Evolutionary conservation across 164 flowering plant genomes (phyloP), one percentile per base, ranked within the genome.

Genomic region (Tinospora cordifolia): DNA sequence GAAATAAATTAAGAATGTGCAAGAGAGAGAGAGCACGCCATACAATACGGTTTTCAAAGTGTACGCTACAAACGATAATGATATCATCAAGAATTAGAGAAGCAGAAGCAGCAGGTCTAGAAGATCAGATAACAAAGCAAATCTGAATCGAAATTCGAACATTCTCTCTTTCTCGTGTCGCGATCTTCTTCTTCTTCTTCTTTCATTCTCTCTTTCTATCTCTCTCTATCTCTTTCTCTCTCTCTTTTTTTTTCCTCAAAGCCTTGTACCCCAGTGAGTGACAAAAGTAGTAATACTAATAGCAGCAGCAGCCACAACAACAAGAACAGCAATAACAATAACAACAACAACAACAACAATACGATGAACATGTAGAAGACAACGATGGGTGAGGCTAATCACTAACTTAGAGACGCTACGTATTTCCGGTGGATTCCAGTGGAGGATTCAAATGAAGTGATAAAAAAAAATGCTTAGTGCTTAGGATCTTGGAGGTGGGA

Each of bases 401-500:
- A n/a, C n/a, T n/a, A n/a, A n/a, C n/a, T n/a, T n/a, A n/a, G n/a
- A n/a, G n/a, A n/a, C n/a, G 19, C 58, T 51, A 51, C 17, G 0
- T 51, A 13, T 51, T 51, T 10, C 19, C 6, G 21, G 10, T 46
- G 0, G 2, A 10, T 12, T 6, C 14, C 15, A 46, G 51, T 46
- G 15, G 6, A 38, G n/a, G n/a, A n/a, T n/a, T n/a, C n/a, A n/a
- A n/a, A n/a, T n/a, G n/a, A n/a, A n/a, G n/a, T n/a, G 54, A 24
- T 19, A 44, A 46, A n/a, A 11, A 68, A 13, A 11, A 26, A 41
- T n/a, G 39, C 24, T 49, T 2, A 3, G 38, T 22, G 14, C 71
- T 81, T 78, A 87, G 67, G 87, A 79, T 81, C 93, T 82, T 70
- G 89, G 84, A 36, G 83, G 88, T 54, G 90, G 91, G 82, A 88